phyloP scores from a whole-genome alignment of 805 yeast species.

The Metschnikowia drakensbergensis region DNA sequence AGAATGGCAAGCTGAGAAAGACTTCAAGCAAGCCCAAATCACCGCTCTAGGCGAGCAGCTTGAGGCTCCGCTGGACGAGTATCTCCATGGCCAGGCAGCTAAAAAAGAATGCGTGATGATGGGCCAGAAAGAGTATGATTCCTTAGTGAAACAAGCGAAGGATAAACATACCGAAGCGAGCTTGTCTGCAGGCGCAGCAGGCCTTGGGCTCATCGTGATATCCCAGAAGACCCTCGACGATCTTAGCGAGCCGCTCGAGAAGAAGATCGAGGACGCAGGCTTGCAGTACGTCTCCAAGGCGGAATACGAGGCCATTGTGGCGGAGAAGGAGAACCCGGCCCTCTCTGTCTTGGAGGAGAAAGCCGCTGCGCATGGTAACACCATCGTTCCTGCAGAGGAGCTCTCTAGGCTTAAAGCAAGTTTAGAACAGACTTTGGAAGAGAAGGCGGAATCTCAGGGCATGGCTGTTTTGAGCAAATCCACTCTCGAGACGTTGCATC shows the following conservation, averaged over 20 bases:
- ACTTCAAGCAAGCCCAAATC: slow-evolving; percentile 4
- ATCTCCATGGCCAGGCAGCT: slow-evolving; percentile 8
- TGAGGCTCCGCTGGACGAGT: slow-evolving; percentile 14
- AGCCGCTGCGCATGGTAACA: slow-evolving; percentile 8
- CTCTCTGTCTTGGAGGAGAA: slow-evolving; percentile 8
- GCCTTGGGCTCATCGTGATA: slow-evolving; percentile 9
- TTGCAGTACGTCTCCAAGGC: slow-evolving; percentile 10
- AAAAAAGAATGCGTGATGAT: slow-evolving; percentile 5
- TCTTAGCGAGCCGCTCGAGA: slow-evolving; percentile 8
- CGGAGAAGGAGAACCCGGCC: slow-evolving; percentile 6
- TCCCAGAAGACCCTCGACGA: slow-evolving; percentile 3
- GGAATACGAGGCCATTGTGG: slow-evolving; percentile 6
- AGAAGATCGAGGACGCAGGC: slow-evolving; percentile 9
- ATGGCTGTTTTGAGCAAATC: slow-evolving; percentile 15
- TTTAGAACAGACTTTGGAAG: slow-evolving; percentile 9
- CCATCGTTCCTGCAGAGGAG: slow-evolving; percentile 12
- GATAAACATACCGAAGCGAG: slow-evolving; percentile 20
- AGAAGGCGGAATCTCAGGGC: slow-evolving; percentile 18
- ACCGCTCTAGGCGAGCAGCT: neutral
- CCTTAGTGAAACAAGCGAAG: slow-evolving; percentile 10
- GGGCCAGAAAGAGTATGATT: slow-evolving; percentile 8
- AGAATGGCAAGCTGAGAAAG: slow-evolving; percentile 5
- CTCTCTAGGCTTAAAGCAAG: slow-evolving; percentile 9
- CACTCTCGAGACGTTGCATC: slow-evolving; percentile 17
- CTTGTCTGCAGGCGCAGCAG: slow-evolving; percentile 23